These are phyloP conservation scores for Hyaloscypha bicolor DNA, from an alignment of 495 filamentous ascomycete genomes.

Conservation along the genomic window DNA sequence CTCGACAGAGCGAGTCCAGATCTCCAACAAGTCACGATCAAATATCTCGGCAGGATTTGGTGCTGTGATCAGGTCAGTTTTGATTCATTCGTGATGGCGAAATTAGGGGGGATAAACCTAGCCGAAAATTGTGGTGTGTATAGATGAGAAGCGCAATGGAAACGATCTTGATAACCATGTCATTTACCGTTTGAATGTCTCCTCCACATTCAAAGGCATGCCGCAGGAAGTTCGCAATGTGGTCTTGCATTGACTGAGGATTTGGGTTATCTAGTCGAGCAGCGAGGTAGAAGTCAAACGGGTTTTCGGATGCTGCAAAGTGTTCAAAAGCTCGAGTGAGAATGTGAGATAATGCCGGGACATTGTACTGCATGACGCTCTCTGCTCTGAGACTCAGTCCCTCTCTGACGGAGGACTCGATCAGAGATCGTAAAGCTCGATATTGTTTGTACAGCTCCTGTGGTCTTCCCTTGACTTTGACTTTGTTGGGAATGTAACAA, in stretches of 20 bases:
- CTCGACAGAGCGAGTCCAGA: background rate
- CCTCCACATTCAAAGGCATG: conserved; percentile 7
- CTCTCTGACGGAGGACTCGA: background rate
- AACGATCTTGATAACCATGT: background rate
- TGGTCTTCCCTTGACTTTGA: background rate
- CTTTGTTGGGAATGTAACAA: conserved; percentile 8
- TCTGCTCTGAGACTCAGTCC: background rate
- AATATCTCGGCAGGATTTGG: background rate
- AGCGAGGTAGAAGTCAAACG: conserved; percentile 7
- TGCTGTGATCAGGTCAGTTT: background rate
- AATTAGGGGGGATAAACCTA: background rate
- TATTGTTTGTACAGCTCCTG: background rate
- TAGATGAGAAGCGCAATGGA: background rate
- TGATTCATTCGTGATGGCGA: background rate
- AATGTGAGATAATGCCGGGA: conserved; percentile 2
- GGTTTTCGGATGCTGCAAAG: background rate
- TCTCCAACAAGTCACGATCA: background rate
- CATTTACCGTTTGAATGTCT: background rate
- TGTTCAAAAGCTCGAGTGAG: conserved; percentile 5
- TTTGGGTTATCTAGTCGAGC: conserved; percentile 1
- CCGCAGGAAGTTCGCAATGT: conserved; percentile 3
- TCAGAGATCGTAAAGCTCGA: background rate
- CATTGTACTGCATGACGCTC: background rate
- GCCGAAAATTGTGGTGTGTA: background rate
- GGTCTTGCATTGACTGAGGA: background rate